Evolutionary conservation across 345 rosid species (phyloP).

Genomic region (Acer saccharum): DNA sequence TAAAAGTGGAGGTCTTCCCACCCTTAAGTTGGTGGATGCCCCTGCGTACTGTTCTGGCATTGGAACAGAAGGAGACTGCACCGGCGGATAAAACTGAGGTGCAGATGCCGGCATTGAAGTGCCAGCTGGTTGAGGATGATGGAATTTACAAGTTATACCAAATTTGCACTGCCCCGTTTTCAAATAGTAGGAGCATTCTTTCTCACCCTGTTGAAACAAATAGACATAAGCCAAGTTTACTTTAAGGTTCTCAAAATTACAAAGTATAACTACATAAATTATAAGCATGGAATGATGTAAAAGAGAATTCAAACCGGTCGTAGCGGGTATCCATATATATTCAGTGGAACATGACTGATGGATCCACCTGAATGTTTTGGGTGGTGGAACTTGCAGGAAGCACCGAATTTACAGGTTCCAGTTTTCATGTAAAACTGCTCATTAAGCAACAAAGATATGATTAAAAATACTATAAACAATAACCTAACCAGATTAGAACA

Average conservation of each 20-base stretch:
- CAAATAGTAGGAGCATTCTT: constrained; percentile 89
- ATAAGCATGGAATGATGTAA: not conserved
- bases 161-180: constrained; percentile 97
- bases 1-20: constrained; percentile 69
- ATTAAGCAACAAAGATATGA: constrained; percentile 17
- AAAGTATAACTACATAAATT: not conserved
- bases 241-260: not conserved
- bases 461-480: not conserved
- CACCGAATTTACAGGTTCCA: constrained; percentile 92
- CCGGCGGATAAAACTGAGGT: constrained; percentile 72
- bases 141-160: constrained; percentile 88
- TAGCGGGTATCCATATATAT: constrained; percentile 76
- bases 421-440: constrained; percentile 84
- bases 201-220: constrained; percentile 68
- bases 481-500: not conserved
- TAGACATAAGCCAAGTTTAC: constrained; percentile 25
- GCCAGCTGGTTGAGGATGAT: constrained; percentile 86
- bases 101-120: constrained; percentile 59
- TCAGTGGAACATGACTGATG: constrained; percentile 59
- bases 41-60: constrained; percentile 70
- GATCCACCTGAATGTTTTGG: constrained; percentile 81
- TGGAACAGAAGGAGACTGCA: constrained; percentile 72
- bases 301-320: constrained; percentile 57
- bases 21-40: constrained; percentile 57
- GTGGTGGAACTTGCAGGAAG: constrained; percentile 96